Evolutionary conservation across 2,329 filamentous ascomycete genomes (phyloP), one percentile per base, ranked within the genome.

Genomic region (Hypoxylon sp.): DNA sequence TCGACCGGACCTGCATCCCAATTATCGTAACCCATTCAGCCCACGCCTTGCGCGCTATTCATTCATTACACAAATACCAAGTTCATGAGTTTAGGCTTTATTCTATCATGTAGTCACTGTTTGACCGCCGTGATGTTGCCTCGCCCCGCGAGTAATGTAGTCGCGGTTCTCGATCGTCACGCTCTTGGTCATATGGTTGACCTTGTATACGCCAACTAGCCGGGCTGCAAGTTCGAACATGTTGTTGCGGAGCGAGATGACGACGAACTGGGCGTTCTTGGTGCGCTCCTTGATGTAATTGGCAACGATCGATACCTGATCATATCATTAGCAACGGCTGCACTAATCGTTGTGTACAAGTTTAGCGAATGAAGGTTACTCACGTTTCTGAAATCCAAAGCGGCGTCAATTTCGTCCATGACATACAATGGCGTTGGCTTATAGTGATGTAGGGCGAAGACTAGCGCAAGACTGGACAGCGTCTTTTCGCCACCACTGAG

Each of bases 351-450:
- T 39, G 19, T 35, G 3, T 37, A n/a, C 4, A 29, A 24, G 9
- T 48, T 57, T 9, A 29, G n/a, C 22, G 37, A 26, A 10, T 48
- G 4, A 11, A 55, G 52, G 29, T 31, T n/a, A 89, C 93, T 91
- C 78, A 97, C 96, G 79, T 99, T 99, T 82, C 94, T 87, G 86
- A 99, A 99, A 84, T 99, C 96, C 83, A 99, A 82, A 31, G 96
- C 96, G 22, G 96, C 96, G 81, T 99, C 96, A 80, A 99, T 99
- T 84, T 99, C 96, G 82, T 99, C 96, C 96, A 99, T 99, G 76
- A 99, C 96, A 80, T 99, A 99, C 70, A 99, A 82, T 59, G 96
- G 96, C 69, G 96, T 99, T 9, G 96, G 96, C 84, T 97, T 97
- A 81, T 98, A 99, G 79, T 98, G 95, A 81, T 99, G 96, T 75